Conservation (phyloP, 2,329 filamentous ascomycete species). For the Capronia coronata region DNA sequence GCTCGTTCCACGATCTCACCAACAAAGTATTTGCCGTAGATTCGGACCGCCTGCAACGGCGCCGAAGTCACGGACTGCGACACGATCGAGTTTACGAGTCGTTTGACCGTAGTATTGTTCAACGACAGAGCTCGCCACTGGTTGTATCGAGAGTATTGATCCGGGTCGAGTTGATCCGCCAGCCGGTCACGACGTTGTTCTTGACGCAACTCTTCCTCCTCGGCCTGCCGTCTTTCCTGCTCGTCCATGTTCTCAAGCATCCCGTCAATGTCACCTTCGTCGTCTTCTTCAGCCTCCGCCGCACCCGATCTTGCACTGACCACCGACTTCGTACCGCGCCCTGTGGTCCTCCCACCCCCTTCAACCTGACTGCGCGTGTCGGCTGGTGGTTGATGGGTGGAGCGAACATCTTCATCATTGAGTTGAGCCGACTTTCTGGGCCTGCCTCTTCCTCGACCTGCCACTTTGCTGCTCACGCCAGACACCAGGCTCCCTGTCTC, state of each 20-base stretch:
- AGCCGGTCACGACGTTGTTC: conserved; percentile 22
- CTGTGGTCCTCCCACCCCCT: conserved; percentile 8
- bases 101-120: conserved; percentile 45
- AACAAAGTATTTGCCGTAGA: conserved; percentile 61
- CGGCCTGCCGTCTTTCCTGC: conserved; percentile 21
- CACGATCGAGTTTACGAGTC: conserved; percentile 61
- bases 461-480: conserved; percentile 21
- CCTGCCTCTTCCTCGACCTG: conserved; percentile 25
- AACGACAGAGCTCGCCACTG: conserved; percentile 30
- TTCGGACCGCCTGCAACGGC: conserved; percentile 58
- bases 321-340: conserved; percentile 22
- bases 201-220: conserved; percentile 22
- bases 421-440: conserved; percentile 26
- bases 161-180: conserved; percentile 22
- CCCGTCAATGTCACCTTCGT: conserved; percentile 27
- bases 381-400: conserved; percentile 5
- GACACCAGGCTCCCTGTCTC: conserved; percentile 28
- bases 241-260: conserved; percentile 27
- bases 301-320: conserved; percentile 24
- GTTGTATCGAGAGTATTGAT: conserved; percentile 23
- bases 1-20: conserved; percentile 61
- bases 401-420: conserved; percentile 22
- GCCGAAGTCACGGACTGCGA: conserved; percentile 60
- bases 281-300: conserved; percentile 27
- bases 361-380: conserved; percentile 16